Evolutionary conservation across 2,329 filamentous ascomycete genomes (phyloP).

Genomic region (Cytospora mali): DNA sequence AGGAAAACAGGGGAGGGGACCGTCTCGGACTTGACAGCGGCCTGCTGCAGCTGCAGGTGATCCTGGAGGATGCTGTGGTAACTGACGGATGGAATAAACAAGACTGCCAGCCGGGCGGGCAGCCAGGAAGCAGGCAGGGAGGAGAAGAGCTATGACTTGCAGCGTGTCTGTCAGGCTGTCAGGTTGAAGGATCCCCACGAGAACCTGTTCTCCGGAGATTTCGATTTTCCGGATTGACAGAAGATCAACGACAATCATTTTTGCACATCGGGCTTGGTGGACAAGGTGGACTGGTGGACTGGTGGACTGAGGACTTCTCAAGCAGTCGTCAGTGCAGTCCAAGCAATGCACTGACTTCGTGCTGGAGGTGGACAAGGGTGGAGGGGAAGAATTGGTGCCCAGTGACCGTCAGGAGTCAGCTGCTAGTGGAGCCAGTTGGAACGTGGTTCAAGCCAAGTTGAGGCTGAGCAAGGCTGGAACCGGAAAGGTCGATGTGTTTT

Average conservation of each 20-base stretch:
- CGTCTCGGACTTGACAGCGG: conserved; percentile 13
- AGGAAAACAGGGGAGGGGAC: conserved; percentile 6
- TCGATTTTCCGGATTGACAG: not conserved
- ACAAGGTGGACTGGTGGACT: no score
- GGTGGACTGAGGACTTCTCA: no score
- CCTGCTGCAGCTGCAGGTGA: conserved; percentile 1
- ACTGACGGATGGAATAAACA: conserved; percentile 4
- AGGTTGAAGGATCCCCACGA: not conserved
- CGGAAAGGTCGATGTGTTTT: not conserved
- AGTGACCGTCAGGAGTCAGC: not conserved
- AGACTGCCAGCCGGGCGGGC: no score
- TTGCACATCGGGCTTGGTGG: not conserved
- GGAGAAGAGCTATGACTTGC: not conserved
- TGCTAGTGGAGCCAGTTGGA: conserved; percentile 9
- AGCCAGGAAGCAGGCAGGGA: no score
- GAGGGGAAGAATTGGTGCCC: not conserved
- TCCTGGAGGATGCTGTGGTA: conserved; percentile 9
- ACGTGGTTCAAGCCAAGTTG: conserved; percentile 6
- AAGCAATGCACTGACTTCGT: no score
- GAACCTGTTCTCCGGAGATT: not conserved
- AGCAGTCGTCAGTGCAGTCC: no score
- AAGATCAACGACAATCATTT: not conserved
- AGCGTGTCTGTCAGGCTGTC: not conserved
- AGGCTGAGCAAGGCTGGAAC: conserved; percentile 18
- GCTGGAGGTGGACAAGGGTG: not conserved